Evolutionary conservation across 1,139 yeast genomes (phyloP).

Genomic region (Debaryomyces udenii): DNA sequence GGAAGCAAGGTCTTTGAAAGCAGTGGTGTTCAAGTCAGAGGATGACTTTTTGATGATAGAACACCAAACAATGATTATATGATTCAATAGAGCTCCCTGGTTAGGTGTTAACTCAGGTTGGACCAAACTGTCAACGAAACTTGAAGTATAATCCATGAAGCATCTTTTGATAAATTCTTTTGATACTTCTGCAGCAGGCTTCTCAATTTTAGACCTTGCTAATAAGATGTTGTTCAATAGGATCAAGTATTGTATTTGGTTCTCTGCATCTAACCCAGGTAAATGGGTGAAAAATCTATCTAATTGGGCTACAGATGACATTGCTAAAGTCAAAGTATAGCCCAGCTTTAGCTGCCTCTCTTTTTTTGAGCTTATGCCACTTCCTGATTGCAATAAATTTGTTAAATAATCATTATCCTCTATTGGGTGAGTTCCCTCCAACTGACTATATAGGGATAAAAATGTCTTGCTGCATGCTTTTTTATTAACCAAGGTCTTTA

Average conservation of each 20-base stretch:
- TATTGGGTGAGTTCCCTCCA: conserved; percentile 17
- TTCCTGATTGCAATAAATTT: conserved; percentile 18
- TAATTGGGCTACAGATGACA: conserved; percentile 11
- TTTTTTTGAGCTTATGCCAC: not conserved
- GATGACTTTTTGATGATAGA: conserved; percentile 10
- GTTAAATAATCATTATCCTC: conserved; percentile 18
- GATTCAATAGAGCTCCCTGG: conserved; percentile 8
- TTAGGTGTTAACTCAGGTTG: not conserved
- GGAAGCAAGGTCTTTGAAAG: conserved; percentile 6
- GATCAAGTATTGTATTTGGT: conserved; percentile 15
- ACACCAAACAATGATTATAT: conserved; percentile 14
- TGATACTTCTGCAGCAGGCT: conserved; percentile 6
- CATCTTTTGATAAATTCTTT: conserved; percentile 6
- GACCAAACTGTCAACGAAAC: conserved; percentile 11
- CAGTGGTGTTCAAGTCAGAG: conserved; percentile 3
- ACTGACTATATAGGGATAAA: conserved; percentile 22
- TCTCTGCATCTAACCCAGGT: conserved; percentile 2
- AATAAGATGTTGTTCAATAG: conserved; percentile 13
- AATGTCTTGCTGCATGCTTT: conserved; percentile 21
- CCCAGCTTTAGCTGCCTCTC: conserved; percentile 6
- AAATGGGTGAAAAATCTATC: conserved; percentile 16
- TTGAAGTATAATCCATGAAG: conserved; percentile 10
- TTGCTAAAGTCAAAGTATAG: conserved; percentile 12
- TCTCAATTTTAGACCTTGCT: conserved; percentile 1
- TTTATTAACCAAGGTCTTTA: conserved; percentile 18